phyloP scores from a whole-genome alignment of 495 filamentous ascomycete species.

The Hypomontagnella submonticulosa region DNA sequence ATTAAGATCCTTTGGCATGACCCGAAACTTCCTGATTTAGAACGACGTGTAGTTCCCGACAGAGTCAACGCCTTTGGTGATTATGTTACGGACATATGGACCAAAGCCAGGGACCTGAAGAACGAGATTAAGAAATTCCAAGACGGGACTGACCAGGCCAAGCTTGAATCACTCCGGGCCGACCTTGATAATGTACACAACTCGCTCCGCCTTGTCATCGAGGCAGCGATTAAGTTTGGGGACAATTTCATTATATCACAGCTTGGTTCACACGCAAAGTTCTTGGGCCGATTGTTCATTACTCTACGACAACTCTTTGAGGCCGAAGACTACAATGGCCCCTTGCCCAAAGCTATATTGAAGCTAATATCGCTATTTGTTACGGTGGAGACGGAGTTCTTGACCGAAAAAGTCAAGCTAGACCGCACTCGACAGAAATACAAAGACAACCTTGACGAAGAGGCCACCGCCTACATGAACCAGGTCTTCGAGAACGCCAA shows the following conservation, averaged over 20 bases:
- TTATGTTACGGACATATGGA: slow-evolving; percentile 63
- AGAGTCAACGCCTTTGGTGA: slow-evolving; percentile 63
- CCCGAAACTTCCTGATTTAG: slow-evolving; percentile 62
- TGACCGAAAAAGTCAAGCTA: slow-evolving; percentile 73
- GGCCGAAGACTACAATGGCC: slow-evolving; percentile 71
- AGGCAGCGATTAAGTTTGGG: slow-evolving; percentile 51
- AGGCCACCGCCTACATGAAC: slow-evolving; percentile 61
- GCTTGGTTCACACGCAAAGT: slow-evolving; percentile 49
- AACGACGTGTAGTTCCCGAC: slow-evolving; percentile 72
- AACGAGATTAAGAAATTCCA: slow-evolving; percentile 63
- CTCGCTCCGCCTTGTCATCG: slow-evolving; percentile 43
- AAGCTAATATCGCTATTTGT: slow-evolving; percentile 72
- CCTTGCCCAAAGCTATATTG: slow-evolving; percentile 71
- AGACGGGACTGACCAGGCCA: slow-evolving; percentile 53
- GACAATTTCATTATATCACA: slow-evolving; percentile 23
- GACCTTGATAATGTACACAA: slow-evolving; percentile 29
- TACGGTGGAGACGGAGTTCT: slow-evolving; percentile 29
- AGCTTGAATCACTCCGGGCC: slow-evolving; percentile 40
- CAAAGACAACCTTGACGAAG: slow-evolving; percentile 72
- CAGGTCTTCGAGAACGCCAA: slow-evolving; percentile 61
- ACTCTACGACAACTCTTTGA: slow-evolving; percentile 73
- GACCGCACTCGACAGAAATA: slow-evolving; percentile 70
- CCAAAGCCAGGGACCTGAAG: slow-evolving; percentile 67
- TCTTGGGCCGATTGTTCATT: slow-evolving; percentile 66
- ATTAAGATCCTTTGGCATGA: slow-evolving; percentile 73